Base-by-base conservation (phyloP, 768 basidiomycete species). In the Coprinellus aureogranulatus region DNA sequence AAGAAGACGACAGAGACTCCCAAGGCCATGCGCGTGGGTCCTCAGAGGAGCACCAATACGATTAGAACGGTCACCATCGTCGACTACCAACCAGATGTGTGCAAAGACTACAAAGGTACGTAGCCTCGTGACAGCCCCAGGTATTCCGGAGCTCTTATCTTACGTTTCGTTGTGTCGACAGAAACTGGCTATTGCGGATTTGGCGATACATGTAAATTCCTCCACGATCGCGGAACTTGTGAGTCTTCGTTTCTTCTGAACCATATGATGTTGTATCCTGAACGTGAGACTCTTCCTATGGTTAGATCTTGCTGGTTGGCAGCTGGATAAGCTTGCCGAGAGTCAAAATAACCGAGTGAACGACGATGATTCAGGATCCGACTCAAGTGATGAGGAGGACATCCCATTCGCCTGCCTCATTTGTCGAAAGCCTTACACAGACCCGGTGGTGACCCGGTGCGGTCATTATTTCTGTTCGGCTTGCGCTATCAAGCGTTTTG, bases 151-250 rank as follows among this genome's bases (percentile, higher is more conserved):
- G 8, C 55, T 26, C 54, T 49, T 47, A 52, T 46, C 10, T 23
- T 30, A 14, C 57, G 39, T 59, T 52, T 50, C 49, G 14, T 27
- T 22, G 26, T 41, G 40, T 22, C 49, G 46, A 42, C 50, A 96
- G 96, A 98, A 77, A 99, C 97, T 52, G 97, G 97, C 0, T 99
- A 92, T 70, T 99, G 97, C 72, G 97, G 97, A 22, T 99, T 96
- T 71, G 97, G 97, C 28, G 97, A 99, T 73, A 94, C 94, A 3
- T 99, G 97, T 75, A 98, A 98, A 80, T 98, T 98, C 78, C 80
- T 98, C 69, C 97, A 98, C 74, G 97, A 98, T 73, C 88, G 96
- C 66, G 95, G 96, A 57, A 94, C 92, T 34, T 94, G 91, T 92
- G 66, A 70, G 90, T 85, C 26, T 44, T 23, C 34, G 20, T n/a